Evolutionary conservation across 2,329 filamentous ascomycete genomes (phyloP).

Genomic region (Colletotrichum tabaci): DNA sequence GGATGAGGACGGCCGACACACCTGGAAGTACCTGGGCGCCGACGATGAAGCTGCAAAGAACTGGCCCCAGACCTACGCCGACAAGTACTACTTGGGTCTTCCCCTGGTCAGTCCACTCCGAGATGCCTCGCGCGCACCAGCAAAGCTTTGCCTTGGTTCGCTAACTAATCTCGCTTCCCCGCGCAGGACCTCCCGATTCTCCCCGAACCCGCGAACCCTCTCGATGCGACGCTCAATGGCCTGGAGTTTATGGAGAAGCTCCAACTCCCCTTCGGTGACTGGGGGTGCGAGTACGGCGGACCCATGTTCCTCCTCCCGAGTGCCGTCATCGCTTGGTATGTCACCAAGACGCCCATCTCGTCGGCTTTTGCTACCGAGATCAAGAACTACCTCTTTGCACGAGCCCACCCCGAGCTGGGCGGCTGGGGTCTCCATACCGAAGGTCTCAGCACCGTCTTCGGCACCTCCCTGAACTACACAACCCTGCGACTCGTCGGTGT

Average conservation of each 20-base stretch:
- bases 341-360: conserved; percentile 89
- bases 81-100: conserved; percentile 89
- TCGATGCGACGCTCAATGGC: conserved; percentile 86
- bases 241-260: conserved; percentile 91
- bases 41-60: conserved; percentile 77
- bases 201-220: conserved; percentile 77
- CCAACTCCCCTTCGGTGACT: conserved; percentile 90
- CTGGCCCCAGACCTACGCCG: conserved; percentile 91
- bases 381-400: conserved; percentile 90
- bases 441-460: conserved; percentile 91
- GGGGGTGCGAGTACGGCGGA: conserved; percentile 97
- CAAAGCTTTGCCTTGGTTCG: not conserved
- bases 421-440: conserved; percentile 98
- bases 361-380: conserved; percentile 87
- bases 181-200: conserved; percentile 81
- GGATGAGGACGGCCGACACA: conserved; percentile 88
- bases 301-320: conserved; percentile 96
- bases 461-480: conserved; percentile 90
- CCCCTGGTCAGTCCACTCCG: conserved; percentile 72
- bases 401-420: conserved; percentile 89
- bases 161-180: conserved; percentile 6
- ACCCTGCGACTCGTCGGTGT: conserved; percentile 86
- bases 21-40: conserved; percentile 92
- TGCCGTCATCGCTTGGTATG: conserved; percentile 87
- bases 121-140: not conserved